Evolutionary conservation across 768 basidiomycete genomes (phyloP).

Genomic region (Phylloporus scabripes): DNA sequence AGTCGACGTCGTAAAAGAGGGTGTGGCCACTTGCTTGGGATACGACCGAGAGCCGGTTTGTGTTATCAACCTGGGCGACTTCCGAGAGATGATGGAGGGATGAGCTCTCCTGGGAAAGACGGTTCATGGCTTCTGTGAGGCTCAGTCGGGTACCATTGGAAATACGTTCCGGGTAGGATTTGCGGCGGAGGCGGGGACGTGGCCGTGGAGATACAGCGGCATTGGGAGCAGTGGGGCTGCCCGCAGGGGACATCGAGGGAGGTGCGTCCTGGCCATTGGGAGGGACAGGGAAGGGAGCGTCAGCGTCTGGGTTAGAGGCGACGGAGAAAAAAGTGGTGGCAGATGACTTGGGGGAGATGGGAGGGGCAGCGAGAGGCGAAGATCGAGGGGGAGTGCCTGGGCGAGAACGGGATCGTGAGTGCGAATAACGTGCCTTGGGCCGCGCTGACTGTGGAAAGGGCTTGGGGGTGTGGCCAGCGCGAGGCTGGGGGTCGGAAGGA

Average conservation of each 20-base stretch:
- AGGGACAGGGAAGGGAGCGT: not conserved
- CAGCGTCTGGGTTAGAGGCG: constrained; percentile 14
- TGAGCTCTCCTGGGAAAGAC: constrained; percentile 17
- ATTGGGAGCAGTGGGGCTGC: not conserved
- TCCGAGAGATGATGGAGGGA: not conserved
- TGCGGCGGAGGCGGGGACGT: constrained; percentile 9
- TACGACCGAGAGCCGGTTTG: constrained; percentile 19
- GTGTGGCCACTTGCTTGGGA: constrained; percentile 27
- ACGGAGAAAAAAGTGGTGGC: constrained; percentile 23
- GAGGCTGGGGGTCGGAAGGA: constrained; percentile 5
- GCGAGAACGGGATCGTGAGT: constrained; percentile 10
- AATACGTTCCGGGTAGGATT: constrained; percentile 23
- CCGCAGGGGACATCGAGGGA: not conserved
- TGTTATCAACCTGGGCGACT: constrained; percentile 3
- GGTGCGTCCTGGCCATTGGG: not conserved
- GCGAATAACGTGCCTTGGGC: constrained; percentile 2
- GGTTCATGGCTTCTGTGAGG: constrained; percentile 26
- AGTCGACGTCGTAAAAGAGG: constrained; percentile 21
- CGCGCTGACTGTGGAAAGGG: constrained; percentile 6
- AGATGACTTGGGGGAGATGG: constrained; percentile 27
- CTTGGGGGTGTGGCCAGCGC: not conserved
- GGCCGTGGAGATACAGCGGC: not conserved
- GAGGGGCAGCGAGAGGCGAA: constrained; percentile 7
- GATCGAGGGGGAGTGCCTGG: constrained; percentile 16
- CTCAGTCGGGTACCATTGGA: constrained; percentile 21